Evolutionary conservation across 1,284 basidiomycete species (phyloP).

Genomic region (Moesziomyces sp.): DNA sequence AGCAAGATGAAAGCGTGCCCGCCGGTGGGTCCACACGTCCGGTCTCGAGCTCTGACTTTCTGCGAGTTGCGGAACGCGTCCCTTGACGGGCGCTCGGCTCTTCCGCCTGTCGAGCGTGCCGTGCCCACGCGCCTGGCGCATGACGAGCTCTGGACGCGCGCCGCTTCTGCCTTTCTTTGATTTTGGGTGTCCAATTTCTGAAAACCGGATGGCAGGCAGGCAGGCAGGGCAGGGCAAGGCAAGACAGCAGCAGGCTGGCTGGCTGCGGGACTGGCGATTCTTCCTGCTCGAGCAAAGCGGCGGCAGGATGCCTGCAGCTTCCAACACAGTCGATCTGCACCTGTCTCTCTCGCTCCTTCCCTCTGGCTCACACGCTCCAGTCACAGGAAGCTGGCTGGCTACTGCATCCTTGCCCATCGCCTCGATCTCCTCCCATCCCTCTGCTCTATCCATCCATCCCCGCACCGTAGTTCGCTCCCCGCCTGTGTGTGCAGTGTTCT

Average conservation of each 20-base stretch:
- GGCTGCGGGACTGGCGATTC: neutral
- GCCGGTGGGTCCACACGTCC: too few relatives aligned
- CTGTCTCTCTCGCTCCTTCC: neutral
- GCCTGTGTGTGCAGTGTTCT: neutral
- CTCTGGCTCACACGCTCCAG: neutral
- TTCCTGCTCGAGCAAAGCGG: neutral
- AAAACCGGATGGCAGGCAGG: neutral
- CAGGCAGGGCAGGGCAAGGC: too few relatives aligned
- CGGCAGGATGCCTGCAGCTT: neutral
- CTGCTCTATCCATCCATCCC: neutral
- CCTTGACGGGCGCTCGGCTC: neutral
- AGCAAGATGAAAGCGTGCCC: too few relatives aligned
- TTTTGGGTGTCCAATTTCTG: neutral
- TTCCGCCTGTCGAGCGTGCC: neutral
- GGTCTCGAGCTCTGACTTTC: too few relatives aligned
- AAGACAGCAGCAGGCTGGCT: neutral
- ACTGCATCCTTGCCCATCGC: neutral
- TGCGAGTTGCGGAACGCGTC: too few relatives aligned
- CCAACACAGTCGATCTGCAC: neutral
- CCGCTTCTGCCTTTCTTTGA: neutral
- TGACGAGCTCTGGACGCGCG: neutral
- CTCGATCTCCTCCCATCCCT: constrained; percentile 3
- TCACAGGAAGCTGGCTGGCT: too few relatives aligned
- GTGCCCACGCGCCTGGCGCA: neutral
- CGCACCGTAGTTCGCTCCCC: neutral